These are phyloP conservation scores for Vararia minispora DNA, from an alignment of 768 basidiomycete species.

Conservation along the genomic window DNA sequence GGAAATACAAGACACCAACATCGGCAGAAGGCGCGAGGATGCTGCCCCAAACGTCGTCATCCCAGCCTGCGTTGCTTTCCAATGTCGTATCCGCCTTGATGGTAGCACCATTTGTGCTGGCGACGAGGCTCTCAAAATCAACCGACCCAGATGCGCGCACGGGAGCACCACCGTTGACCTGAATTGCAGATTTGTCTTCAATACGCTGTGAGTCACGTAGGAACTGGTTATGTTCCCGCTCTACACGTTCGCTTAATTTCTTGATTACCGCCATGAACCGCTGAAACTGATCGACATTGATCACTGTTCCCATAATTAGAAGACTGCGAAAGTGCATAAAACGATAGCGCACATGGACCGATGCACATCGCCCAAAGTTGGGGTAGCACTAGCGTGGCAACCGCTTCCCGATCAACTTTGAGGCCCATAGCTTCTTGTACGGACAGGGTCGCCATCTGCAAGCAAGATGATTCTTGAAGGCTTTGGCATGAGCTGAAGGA, in stretches of 20 bases:
- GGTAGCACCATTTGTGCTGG: slow-evolving; percentile 34
- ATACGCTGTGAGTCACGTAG: slow-evolving; percentile 86
- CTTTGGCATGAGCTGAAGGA: not conserved
- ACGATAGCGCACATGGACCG: slow-evolving; percentile 52
- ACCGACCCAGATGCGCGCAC: slow-evolving; percentile 33
- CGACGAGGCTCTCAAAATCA: slow-evolving; percentile 84
- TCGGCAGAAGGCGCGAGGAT: slow-evolving; percentile 42
- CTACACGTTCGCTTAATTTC: slow-evolving; percentile 75
- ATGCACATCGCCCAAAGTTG: slow-evolving; percentile 92
- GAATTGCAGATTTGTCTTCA: slow-evolving; percentile 60
- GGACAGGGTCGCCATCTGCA: slow-evolving; percentile 72
- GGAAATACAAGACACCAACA: slow-evolving; percentile 12
- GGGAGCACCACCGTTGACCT: slow-evolving; percentile 28
- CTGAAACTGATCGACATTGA: slow-evolving; percentile 82
- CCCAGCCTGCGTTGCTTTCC: slow-evolving; percentile 43
- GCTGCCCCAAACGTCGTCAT: slow-evolving; percentile 79
- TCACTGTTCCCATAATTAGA: slow-evolving; percentile 30
- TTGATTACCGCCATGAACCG: slow-evolving; percentile 83
- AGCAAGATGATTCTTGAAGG: not conserved
- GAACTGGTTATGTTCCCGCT: slow-evolving; percentile 87
- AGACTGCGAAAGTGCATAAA: slow-evolving; percentile 5
- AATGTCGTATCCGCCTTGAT: slow-evolving; percentile 35
- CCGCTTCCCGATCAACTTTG: slow-evolving; percentile 86
- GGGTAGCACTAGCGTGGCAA: slow-evolving; percentile 47
- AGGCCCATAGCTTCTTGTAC: slow-evolving; percentile 96